A percentile compares a stretch with the other conserved stretches of the same genome.
Conservation (phyloP, 2,329 filamentous ascomycete genomes). For the Penicillium brasilianum region DNA sequence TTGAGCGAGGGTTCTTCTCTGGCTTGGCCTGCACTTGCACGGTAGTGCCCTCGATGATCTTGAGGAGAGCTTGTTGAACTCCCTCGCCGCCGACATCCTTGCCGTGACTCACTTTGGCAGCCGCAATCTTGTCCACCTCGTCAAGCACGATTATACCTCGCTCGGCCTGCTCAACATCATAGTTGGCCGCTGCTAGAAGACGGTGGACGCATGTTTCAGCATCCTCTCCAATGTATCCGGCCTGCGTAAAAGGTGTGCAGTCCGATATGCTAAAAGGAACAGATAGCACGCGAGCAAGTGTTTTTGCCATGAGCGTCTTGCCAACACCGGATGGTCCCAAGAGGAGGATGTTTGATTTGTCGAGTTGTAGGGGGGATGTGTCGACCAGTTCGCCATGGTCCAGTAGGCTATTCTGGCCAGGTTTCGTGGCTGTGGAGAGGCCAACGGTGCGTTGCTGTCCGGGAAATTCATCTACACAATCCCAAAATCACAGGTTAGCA, state of each 20-base stretch:
- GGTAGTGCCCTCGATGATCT: slow-evolving; percentile 95
- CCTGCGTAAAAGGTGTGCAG: slow-evolving; percentile 94
- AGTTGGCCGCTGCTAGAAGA: slow-evolving; percentile 86
- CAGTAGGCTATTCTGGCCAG: slow-evolving; percentile 28
- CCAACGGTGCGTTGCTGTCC: slow-evolving; percentile 62
- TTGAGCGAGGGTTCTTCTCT: slow-evolving; percentile 49
- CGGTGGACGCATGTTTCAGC: slow-evolving; percentile 95
- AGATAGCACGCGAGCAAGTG: slow-evolving; percentile 87
- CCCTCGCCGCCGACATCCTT: slow-evolving; percentile 96
- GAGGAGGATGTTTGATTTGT: slow-evolving; percentile 93
- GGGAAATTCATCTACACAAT: slow-evolving; percentile 62
- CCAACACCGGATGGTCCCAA: slow-evolving; percentile 93
- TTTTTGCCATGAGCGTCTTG: slow-evolving; percentile 92
- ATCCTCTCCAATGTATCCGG: slow-evolving; percentile 96
- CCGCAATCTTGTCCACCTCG: slow-evolving; percentile 96
- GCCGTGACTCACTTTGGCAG: slow-evolving; percentile 82
- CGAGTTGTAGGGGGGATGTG: slow-evolving; percentile 71
- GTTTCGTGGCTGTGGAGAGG: slow-evolving; percentile 37
- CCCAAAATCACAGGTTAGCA: neutral
- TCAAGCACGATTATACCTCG: slow-evolving; percentile 94
- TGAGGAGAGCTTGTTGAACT: slow-evolving; percentile 92
- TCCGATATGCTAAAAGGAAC: slow-evolving; percentile 95
- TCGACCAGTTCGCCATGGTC: slow-evolving; percentile 56
- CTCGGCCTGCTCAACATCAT: slow-evolving; percentile 82
- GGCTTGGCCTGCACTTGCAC: slow-evolving; percentile 86